A percentile compares a stretch with the other conserved stretches of the same genome.
Evolutionary conservation across 352 stramenopile genomes (phyloP).

Genomic region (Phytophthora capsici): DNA sequence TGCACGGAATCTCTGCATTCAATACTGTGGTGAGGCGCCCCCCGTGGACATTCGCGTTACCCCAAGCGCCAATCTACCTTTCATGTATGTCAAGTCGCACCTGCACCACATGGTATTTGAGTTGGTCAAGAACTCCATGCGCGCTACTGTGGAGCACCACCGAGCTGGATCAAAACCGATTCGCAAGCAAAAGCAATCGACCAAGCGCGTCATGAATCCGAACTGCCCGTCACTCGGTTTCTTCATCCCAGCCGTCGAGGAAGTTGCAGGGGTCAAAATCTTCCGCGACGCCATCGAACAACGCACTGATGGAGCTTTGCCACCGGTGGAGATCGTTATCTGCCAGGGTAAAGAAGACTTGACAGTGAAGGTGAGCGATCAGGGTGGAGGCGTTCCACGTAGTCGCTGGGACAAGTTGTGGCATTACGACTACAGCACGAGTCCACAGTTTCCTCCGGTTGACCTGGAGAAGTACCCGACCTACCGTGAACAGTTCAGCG

Average conservation of each 20-base stretch:
- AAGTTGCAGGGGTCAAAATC: conserved; percentile 57
- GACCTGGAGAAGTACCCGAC: conserved; percentile 14
- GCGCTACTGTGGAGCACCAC: conserved; percentile 91
- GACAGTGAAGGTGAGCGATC: conserved; percentile 69
- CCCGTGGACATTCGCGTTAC: no score
- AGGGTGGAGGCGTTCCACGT: conserved; percentile 6
- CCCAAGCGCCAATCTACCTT: no score
- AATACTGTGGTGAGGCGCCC: no score
- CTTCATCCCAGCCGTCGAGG: conserved; percentile 57
- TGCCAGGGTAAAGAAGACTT: conserved; percentile 94
- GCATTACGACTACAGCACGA: conserved; percentile 19
- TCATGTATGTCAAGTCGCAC: no score
- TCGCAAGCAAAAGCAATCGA: conserved; percentile 22
- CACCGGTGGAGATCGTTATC: conserved; percentile 96
- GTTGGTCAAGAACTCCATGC: conserved; percentile 98
- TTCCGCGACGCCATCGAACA: conserved; percentile 64
- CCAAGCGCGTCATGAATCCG: conserved; percentile 63
- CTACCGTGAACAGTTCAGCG: conserved; percentile 12
- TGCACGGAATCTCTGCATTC: no score
- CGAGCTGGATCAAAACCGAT: conserved; percentile 63
- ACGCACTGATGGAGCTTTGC: conserved; percentile 49
- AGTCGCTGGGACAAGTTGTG: conserved; percentile 11
- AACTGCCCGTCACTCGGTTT: conserved; percentile 66
- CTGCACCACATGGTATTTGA: conserved; percentile 65
- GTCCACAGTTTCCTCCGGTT: background rate